These are phyloP conservation scores for Melanomma pulvis-pyrius DNA, from an alignment of 495 filamentous ascomycete genomes.

Conservation along the genomic window DNA sequence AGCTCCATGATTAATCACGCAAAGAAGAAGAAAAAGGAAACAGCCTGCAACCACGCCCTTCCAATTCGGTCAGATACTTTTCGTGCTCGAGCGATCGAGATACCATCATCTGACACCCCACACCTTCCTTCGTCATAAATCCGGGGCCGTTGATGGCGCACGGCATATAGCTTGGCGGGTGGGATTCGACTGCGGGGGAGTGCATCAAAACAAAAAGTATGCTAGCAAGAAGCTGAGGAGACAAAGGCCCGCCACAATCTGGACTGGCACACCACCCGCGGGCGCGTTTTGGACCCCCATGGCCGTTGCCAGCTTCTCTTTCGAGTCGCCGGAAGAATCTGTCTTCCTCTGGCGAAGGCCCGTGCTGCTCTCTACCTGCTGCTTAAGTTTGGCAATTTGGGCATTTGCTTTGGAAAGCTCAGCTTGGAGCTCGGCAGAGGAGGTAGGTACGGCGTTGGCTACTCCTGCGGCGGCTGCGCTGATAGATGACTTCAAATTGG, in stretches of 20 bases:
- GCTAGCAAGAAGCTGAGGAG: conserved; percentile 88
- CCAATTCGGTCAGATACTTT: conserved; percentile 18
- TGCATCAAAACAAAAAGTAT: conserved; percentile 84
- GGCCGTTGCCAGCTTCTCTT: conserved; percentile 48
- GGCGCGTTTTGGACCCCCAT: conserved; percentile 59
- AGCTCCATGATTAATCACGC: conserved; percentile 31
- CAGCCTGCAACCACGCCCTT: conserved; percentile 16
- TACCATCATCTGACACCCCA: conserved; percentile 36
- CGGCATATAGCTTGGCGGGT: conserved; percentile 19
- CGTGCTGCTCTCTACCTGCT: conserved; percentile 65
- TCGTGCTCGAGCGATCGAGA: conserved; percentile 14
- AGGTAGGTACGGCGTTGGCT: conserved; percentile 51
- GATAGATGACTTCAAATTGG: conserved; percentile 39
- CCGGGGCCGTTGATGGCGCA: conserved; percentile 34
- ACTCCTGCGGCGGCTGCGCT: conserved; percentile 51
- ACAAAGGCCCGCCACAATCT: conserved; percentile 80
- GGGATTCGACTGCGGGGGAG: conserved; percentile 33
- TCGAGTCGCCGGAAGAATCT: conserved; percentile 43
- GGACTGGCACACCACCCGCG: conserved; percentile 78
- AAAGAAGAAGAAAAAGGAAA: conserved; percentile 32
- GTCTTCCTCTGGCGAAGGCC: conserved; percentile 66
- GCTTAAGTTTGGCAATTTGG: conserved; percentile 68
- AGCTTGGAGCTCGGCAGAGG: conserved; percentile 66
- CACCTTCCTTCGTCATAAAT: conserved; percentile 27
- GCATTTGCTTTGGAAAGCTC: conserved; percentile 77